Base-by-base conservation (phyloP, 164 flowering plant genomes). In the Vitis rotundifolia region DNA sequence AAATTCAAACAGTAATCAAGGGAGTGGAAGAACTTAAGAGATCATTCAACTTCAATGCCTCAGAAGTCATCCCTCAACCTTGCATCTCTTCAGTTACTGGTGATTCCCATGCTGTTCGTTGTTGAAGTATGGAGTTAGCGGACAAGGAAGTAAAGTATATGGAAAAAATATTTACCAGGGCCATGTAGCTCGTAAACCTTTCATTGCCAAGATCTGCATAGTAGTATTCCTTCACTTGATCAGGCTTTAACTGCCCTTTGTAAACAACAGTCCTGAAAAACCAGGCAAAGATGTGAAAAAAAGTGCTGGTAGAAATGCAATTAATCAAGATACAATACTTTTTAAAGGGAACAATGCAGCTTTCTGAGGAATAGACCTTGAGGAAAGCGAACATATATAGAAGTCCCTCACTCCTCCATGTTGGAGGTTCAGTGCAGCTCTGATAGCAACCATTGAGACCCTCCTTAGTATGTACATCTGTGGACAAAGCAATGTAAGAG, bases 121-220 rank as follows among this genome's bases (percentile, higher is more conserved):
- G 90, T 78, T 85, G 84, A 81, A 85, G 87, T 75, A 75, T 83
- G 79, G 72, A 80, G 91, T 86, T 81, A 87, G 96, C 76, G 81
- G 78, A 81, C 70, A 82, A 87, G 78, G 71, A 78, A 84, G 58
- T 63, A 68, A 80, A 76, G 87, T 71, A 70, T 83, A 82, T 77
- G 85, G 86, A 78, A 74, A 81, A 83, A 63, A 86, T 84, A 91
- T 79, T 96, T 96, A 96, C 99, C 99, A 96, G 95, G 88, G 99
- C 98, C 99, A 96, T 93, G 94, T 96, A 96, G 97, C 99, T 96
- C 80, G 97, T 89, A 86, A 96, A 96, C 97, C 92, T 96, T 91
- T 89, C 90, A 88, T 87, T 86, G 79, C 97, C 95, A 85, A 96
- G 91, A 80, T 96, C 99, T 69, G 89, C 92, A 75, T 85, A 83